Evolutionary conservation across 2,329 filamentous ascomycete species (phyloP).

Genomic region (Ophiostoma australiae): DNA sequence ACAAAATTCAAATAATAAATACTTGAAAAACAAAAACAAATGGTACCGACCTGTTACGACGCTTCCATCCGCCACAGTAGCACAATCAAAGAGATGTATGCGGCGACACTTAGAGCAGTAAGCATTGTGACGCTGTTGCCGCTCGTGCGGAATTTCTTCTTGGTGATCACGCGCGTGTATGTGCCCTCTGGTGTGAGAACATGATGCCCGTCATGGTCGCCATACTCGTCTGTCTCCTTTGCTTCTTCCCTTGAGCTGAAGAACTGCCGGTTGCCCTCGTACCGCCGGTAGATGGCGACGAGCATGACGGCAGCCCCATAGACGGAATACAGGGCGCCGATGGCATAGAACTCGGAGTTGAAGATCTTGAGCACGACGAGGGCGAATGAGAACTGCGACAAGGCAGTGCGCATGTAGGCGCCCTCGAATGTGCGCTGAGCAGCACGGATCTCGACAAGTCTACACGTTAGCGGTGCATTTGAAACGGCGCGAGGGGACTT

Average conservation of each 20-base stretch:
- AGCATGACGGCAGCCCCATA: constrained; percentile 82
- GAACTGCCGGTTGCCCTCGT: constrained; percentile 91
- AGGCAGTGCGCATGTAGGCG: constrained; percentile 89
- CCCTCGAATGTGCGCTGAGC: constrained; percentile 96
- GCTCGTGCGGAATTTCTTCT: constrained; percentile 58
- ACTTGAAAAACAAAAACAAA: background rate
- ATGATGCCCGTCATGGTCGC: constrained; percentile 24
- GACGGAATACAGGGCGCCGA: constrained; percentile 90
- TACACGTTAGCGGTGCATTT: constrained; percentile 30
- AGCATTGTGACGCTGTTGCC: constrained; percentile 58
- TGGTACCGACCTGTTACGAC: background rate
- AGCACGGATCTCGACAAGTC: constrained; percentile 87
- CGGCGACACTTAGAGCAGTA: constrained; percentile 51
- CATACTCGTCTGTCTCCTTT: constrained; percentile 29
- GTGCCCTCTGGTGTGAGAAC: constrained; percentile 21
- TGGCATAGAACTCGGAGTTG: constrained; percentile 91
- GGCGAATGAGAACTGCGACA: constrained; percentile 92
- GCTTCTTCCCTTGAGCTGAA: constrained; percentile 56
- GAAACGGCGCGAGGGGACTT: constrained; percentile 32
- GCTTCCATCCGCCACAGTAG: constrained; percentile 33
- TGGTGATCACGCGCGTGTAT: constrained; percentile 37
- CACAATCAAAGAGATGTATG: constrained; percentile 54
- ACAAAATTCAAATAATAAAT: background rate
- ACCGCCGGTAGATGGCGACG: constrained; percentile 77
- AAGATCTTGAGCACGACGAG: constrained; percentile 96